A percentile compares a stretch with the other conserved stretches of the same genome.
Conservation (phyloP, 116 monocot species). For the Papilionanthe hybrid region DNA sequence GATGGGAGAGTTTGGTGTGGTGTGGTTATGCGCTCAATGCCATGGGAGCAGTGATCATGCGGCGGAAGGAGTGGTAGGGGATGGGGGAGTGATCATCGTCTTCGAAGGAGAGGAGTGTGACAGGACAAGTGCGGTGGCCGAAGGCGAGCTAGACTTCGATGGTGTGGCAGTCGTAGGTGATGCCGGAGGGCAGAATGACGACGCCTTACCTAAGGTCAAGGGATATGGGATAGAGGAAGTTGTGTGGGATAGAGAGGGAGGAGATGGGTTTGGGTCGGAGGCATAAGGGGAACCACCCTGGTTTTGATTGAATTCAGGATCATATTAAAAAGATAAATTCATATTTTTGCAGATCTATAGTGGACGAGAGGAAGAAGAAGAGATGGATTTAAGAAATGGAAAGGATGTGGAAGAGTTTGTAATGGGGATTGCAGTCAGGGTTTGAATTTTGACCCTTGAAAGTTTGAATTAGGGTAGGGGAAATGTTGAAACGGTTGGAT, state of each 20-base stretch:
- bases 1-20: conserved; percentile 46
- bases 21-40: conserved; percentile 32
- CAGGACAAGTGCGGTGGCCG: conserved; percentile 37
- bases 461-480: conserved; percentile 4
- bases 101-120: conserved; percentile 15
- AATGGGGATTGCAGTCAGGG: background rate
- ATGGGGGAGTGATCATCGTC: conserved; percentile 21
- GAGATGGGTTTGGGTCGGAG: conserved; percentile 8
- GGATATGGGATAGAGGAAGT: conserved; percentile 67
- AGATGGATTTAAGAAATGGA: background rate
- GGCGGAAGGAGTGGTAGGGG: conserved; percentile 58
- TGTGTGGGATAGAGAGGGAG: conserved; percentile 24
- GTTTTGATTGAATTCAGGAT: background rate
- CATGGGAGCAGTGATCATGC: conserved; percentile 37
- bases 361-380: background rate
- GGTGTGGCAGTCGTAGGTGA: conserved; percentile 70
- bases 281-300: background rate
- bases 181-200: conserved; percentile 47
- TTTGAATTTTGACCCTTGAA: conserved; percentile 10
- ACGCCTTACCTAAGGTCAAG: conserved; percentile 70
- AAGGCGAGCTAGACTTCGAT: conserved; percentile 64
- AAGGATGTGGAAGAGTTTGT: background rate
- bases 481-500: conserved; percentile 1
- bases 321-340: background rate
- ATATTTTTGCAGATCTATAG: background rate